phyloP scores from a whole-genome alignment of 23 red algal species.

The Gracilaria domingensis region DNA sequence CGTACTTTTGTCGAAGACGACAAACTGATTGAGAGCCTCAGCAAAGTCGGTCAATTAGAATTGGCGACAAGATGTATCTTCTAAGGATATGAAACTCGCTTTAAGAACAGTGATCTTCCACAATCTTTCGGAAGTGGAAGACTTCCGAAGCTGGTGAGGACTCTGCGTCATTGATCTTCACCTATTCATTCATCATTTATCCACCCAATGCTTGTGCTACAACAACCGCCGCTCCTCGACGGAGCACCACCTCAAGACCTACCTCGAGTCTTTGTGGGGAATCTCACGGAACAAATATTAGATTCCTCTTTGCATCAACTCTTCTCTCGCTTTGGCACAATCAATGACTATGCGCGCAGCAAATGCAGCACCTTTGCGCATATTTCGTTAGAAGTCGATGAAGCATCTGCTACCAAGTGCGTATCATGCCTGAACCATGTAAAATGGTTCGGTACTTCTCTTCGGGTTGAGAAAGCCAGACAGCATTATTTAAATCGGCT shows the following conservation, averaged over 20 bases:
- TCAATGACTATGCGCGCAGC: slow-evolving; percentile 9
- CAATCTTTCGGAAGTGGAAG: no score
- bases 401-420: neutral
- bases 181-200: no score
- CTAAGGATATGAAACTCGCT: no score
- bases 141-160: no score
- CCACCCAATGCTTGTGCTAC: neutral
- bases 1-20: no score
- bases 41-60: no score
- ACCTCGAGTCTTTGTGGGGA: slow-evolving; percentile 20
- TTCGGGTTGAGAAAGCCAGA: slow-evolving; percentile 22
- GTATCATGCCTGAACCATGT: slow-evolving; percentile 15
- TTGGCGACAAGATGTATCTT: no score
- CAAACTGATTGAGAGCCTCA: no score
- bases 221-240: neutral
- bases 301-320: neutral
- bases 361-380: slow-evolving; percentile 6
- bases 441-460: slow-evolving; percentile 24
- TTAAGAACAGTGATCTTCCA: no score
- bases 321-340: slow-evolving; percentile 18
- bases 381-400: neutral
- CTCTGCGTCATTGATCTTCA: no score
- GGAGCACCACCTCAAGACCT: slow-evolving; percentile 15
- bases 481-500: slow-evolving; percentile 31
- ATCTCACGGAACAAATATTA: neutral